Base-by-base conservation (phyloP, 2,329 filamentous ascomycete genomes). In the Xylaria sp. region DNA sequence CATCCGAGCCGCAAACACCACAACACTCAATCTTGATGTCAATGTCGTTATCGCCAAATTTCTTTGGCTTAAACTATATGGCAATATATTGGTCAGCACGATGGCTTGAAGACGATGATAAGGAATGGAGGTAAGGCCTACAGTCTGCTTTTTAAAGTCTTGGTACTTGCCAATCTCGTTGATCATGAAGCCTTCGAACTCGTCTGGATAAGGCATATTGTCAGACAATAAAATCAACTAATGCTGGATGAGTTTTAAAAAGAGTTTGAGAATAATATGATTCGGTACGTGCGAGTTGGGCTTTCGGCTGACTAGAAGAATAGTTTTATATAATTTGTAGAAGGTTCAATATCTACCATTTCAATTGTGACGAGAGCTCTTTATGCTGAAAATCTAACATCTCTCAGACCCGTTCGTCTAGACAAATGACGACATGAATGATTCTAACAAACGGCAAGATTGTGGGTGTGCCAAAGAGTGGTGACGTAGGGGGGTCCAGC, bases 11-110 rank as follows among this genome's bases (percentile, higher is more conserved):
- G 72, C 85, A 87, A 34, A 87, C 81, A 75, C 88, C 88, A 72
- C 88, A 90, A 71, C 84, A 86, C 71, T 91, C 88, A 74, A 92
- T 87, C 78, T 90, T 88, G 77, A 92, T 86, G 72, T 92, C 90
- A 72, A 92, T 84, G 75, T 92, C 89, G 77, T 89, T 82, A 72
- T 90, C 73, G 20, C 73, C 73, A 36, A 78, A 78, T 20, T 64
- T 66, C 63, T 78, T 77, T 28, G 75, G 74, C 64, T 77, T 78
- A 60, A 78, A 77, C 76, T 77, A 41, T 34, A 25, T 8, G 46
- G 6, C 7, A 3, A 15, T 18, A 39, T 48, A 20, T 25, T 34
- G 13, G 15, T 68, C 5, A 67, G 20, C 13, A 43, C 30, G 15
- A 8, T 25, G 12, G 1, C 18, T 13, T 25, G 3, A 0, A 18